These are phyloP conservation scores for Pichia sp. DNA, from an alignment of 1,139 yeast species.

Conservation along the genomic window DNA sequence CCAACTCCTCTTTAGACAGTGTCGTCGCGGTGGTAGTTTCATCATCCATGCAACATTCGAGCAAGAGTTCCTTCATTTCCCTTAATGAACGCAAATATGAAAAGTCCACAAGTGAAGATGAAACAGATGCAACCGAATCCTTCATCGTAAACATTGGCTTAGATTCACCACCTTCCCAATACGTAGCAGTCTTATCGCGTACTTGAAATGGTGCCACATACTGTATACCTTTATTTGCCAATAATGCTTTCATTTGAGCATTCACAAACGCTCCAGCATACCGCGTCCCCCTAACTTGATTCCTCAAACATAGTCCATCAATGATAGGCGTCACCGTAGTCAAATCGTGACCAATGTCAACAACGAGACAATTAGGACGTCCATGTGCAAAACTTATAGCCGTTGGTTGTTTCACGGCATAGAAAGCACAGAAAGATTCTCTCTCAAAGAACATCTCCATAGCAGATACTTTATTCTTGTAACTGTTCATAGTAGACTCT, in stretches of 20 bases:
- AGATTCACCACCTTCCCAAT: slow-evolving; percentile 22
- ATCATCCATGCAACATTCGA: slow-evolving; percentile 21
- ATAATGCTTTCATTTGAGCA: slow-evolving; percentile 29
- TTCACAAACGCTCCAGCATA: slow-evolving; percentile 58
- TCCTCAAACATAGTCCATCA: slow-evolving; percentile 82
- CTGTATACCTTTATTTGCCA: slow-evolving; percentile 23
- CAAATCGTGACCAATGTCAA: slow-evolving; percentile 85
- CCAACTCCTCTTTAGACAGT: neutral
- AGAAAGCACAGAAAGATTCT: slow-evolving; percentile 77
- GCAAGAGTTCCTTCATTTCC: slow-evolving; percentile 57
- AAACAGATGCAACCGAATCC: neutral
- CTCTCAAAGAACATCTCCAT: slow-evolving; percentile 72
- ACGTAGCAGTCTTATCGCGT: slow-evolving; percentile 29
- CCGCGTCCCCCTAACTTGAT: slow-evolving; percentile 60
- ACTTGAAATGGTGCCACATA: slow-evolving; percentile 31
- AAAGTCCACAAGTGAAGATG: slow-evolving; percentile 32
- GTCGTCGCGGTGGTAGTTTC: slow-evolving; percentile 5
- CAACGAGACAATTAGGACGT: slow-evolving; percentile 86
- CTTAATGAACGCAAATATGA: slow-evolving; percentile 33
- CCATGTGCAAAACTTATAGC: slow-evolving; percentile 93
- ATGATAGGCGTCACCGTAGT: slow-evolving; percentile 86
- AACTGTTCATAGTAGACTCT: slow-evolving; percentile 82
- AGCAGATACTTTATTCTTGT: slow-evolving; percentile 59
- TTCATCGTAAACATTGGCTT: slow-evolving; percentile 21
- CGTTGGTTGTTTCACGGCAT: slow-evolving; percentile 77